These are phyloP conservation scores for Trichocladium uniseriatum DNA, from an alignment of 495 filamentous ascomycete genomes.

Conservation along the genomic window DNA sequence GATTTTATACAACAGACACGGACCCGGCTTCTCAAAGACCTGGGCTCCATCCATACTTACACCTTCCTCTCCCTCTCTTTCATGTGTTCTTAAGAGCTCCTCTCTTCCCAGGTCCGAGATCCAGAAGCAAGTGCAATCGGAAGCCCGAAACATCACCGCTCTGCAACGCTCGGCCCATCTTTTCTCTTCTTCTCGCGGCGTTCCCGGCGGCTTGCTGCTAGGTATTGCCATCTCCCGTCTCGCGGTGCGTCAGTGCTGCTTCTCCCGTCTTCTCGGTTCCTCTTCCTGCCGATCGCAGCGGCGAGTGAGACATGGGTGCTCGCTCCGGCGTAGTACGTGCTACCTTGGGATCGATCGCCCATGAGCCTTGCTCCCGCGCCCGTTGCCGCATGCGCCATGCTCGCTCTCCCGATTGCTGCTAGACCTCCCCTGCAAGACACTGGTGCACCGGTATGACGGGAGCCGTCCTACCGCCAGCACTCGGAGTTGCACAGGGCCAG, in stretches of 20 bases:
- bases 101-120: slow-evolving; percentile 2
- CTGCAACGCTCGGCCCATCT: neutral
- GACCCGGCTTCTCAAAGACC: slow-evolving; percentile 9
- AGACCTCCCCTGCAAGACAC: slow-evolving; percentile 34
- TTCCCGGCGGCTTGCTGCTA: no score
- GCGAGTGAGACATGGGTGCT: slow-evolving; percentile 22
- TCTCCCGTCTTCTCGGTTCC: neutral
- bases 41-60: slow-evolving; percentile 17
- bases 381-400: slow-evolving; percentile 28
- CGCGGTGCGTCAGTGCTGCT: slow-evolving; percentile 2
- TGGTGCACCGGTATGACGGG: slow-evolving; percentile 22
- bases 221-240: neutral
- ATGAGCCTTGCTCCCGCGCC: slow-evolving; percentile 19
- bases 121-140: neutral
- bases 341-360: slow-evolving; percentile 27
- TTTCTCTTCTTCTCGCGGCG: neutral
- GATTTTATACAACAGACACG: neutral
- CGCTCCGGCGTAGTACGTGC: slow-evolving; percentile 24
- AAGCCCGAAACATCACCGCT: neutral
- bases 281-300: slow-evolving; percentile 7
- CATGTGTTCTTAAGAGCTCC: slow-evolving; percentile 14
- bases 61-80: slow-evolving; percentile 23
- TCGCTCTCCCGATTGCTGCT: slow-evolving; percentile 30
- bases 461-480: slow-evolving; percentile 9
- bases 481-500: slow-evolving; percentile 7